These are phyloP conservation scores for Trypanosoma rangeli DNA, from an alignment of 208 protist species.

Conservation along the genomic window DNA sequence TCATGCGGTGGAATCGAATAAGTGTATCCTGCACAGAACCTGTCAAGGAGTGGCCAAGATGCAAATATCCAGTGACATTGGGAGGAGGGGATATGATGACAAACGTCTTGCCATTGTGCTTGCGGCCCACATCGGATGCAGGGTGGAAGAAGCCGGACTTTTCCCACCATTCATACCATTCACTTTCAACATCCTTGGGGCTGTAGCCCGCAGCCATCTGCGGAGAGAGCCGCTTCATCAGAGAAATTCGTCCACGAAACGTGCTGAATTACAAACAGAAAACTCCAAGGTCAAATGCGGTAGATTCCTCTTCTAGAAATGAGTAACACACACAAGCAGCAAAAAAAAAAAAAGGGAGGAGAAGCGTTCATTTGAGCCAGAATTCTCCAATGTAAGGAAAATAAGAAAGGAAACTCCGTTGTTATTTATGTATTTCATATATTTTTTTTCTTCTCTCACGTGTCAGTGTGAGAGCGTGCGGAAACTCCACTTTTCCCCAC, in stretches of 20 bases:
- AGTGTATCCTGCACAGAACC: constrained; percentile 96
- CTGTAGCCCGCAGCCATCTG: constrained; percentile 93
- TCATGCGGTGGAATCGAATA: constrained; percentile 96
- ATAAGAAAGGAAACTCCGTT: constrained; percentile 1
- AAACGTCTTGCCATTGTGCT: constrained; percentile 84
- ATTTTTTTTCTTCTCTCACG: background rate
- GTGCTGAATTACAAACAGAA: constrained; percentile 27
- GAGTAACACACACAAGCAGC: constrained; percentile 1
- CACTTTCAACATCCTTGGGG: constrained; percentile 94
- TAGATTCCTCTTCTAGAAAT: background rate
- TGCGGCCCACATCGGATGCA: constrained; percentile 62
- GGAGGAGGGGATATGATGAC: constrained; percentile 99
- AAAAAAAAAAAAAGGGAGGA: constrained; percentile 14
- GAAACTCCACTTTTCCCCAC: too few relatives aligned
- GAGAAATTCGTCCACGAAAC: constrained; percentile 52
- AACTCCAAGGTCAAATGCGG: constrained; percentile 14
- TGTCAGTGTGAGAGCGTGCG: too few relatives aligned
- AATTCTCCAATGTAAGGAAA: background rate
- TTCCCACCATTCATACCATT: constrained; percentile 99
- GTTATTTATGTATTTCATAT: too few relatives aligned
- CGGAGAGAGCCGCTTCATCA: constrained; percentile 76
- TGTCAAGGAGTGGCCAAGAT: constrained; percentile 99
- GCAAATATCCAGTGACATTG: constrained; percentile 99
- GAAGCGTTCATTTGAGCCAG: constrained; percentile 7
- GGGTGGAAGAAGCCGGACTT: constrained; percentile 95